A percentile compares a stretch with the other conserved stretches of the same genome.
Conservation (phyloP, 495 filamentous ascomycete genomes). For the Tetracladium setigerum region DNA sequence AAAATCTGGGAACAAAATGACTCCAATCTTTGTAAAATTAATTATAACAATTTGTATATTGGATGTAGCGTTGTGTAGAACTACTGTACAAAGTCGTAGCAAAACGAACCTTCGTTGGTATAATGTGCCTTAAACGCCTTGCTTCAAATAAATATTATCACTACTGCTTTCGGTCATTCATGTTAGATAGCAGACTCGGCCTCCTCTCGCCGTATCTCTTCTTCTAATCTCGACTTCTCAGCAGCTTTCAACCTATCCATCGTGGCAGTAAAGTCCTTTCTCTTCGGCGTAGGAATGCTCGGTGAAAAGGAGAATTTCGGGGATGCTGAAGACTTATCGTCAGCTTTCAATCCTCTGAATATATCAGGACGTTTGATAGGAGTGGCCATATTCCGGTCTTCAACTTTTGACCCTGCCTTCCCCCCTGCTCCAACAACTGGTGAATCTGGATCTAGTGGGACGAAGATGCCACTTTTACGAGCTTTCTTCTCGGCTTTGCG, state of each 20-base stretch:
- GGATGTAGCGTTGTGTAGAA: too few relatives aligned
- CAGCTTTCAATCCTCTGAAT: conserved; percentile 25
- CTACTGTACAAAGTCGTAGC: too few relatives aligned
- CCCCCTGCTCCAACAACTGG: conserved; percentile 6
- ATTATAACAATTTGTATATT: too few relatives aligned
- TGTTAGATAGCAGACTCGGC: conserved; percentile 5
- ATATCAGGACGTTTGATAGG: conserved; percentile 24
- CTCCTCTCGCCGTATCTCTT: conserved; percentile 24
- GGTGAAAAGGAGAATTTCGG: conserved; percentile 26
- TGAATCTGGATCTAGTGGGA: conserved; percentile 17
- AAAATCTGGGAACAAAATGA: too few relatives aligned
- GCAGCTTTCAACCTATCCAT: conserved; percentile 22
- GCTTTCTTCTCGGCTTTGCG: conserved; percentile 25
- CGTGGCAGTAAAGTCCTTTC: conserved; percentile 20
- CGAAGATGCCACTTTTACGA: conserved; percentile 20
- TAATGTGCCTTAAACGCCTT: conserved; percentile 13
- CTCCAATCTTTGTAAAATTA: too few relatives aligned
- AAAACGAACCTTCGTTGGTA: too few relatives aligned
- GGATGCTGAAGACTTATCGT: conserved; percentile 24
- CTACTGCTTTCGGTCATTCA: background rate
- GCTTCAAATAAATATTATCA: conserved; percentile 10
- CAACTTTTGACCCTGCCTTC: background rate
- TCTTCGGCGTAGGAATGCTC: conserved; percentile 14
- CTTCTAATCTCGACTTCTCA: conserved; percentile 25
- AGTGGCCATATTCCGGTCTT: conserved; percentile 15